Conservation (phyloP, 2,329 filamentous ascomycete genomes). For the Aspergillus clavatus region DNA sequence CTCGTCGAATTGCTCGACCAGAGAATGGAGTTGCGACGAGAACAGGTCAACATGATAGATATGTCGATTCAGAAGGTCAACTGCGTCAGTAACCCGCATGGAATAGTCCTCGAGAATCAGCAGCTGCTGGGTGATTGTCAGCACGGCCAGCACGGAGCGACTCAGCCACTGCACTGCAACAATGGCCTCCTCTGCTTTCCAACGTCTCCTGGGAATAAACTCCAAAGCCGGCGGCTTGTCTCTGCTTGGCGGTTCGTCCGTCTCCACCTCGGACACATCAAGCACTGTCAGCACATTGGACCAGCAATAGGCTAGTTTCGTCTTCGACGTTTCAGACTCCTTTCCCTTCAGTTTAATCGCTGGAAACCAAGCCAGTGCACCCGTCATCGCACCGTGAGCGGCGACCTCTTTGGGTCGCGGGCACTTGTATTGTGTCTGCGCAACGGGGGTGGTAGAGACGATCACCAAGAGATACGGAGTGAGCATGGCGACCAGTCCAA, state of each 20-base stretch:
- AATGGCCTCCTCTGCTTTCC: constrained; percentile 91
- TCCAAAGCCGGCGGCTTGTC: constrained; percentile 73
- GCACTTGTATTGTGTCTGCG: constrained; percentile 93
- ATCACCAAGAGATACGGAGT: constrained; percentile 95
- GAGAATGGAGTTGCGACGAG: constrained; percentile 73
- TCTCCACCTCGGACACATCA: constrained; percentile 71
- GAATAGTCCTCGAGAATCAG: constrained; percentile 86
- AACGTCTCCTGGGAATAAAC: constrained; percentile 79
- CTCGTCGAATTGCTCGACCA: constrained; percentile 86
- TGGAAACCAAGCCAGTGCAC: constrained; percentile 94
- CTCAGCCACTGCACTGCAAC: constrained; percentile 97
- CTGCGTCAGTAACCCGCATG: constrained; percentile 88
- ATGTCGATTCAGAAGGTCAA: constrained; percentile 85
- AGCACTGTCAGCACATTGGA: constrained; percentile 94
- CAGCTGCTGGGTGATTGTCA: constrained; percentile 90
- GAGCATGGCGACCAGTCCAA: constrained; percentile 90
- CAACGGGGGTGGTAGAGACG: constrained; percentile 92
- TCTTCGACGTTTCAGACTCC: constrained; percentile 61
- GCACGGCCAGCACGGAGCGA: constrained; percentile 80
- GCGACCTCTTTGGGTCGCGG: constrained; percentile 84
- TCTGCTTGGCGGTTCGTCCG: constrained; percentile 55
- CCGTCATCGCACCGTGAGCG: constrained; percentile 86
- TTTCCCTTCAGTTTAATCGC: constrained; percentile 83
- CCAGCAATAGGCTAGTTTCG: constrained; percentile 96
- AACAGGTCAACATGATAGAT: constrained; percentile 91